Evolutionary conservation across 352 stramenopile genomes (phyloP), one percentile per base, ranked within the genome.

Genomic region (Aphanomyces cochlioides): DNA sequence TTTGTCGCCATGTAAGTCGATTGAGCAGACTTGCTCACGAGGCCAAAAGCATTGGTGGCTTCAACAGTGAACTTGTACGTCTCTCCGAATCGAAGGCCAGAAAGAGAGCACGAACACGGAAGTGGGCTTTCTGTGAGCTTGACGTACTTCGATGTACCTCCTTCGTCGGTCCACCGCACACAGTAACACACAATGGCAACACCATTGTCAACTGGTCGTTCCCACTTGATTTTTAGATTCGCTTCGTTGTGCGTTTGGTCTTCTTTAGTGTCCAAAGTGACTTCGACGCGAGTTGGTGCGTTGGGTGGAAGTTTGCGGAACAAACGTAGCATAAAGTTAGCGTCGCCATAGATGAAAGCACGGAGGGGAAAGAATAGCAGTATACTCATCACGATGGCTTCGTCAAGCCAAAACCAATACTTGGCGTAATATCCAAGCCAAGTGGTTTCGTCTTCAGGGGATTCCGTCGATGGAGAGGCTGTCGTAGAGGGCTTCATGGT

Each of bases 51-150:
- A 69, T 94, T 94, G 7, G 85, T 93, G 17, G 87, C 83, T 65
- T 94, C 82, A 5, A 94, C 87, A 10, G 89, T 79, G 65, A 94
- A 87, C 60, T 91, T 92, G 78, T 93, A 94, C 47, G 87, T 94
- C 66, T 93, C 85, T 7, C 87, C 87, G 45, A 92, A 84, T 43
- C 79, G 67, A 36, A 94, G 66, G 28, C 91, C 85, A 15, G 87
- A 75, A 47, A 93, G 73, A 0, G 59, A 75, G 48, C 89, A 83
- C 6, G 70, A 81, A 1, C 82, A 90, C 2, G 87, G 85, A n/a
- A 92, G 72, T 12, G 84, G 84, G 4, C 90, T 69, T 5, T 83
- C 76, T 3, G 89, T 75, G 47, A 94, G 67, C 60, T 92, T 92
- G 50, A 91, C 73, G 78, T 84, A 94, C 71, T 90, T 88, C 4